phyloP scores from a whole-genome alignment of 2,329 filamentous ascomycete genomes.

The Fusarium dlaminii region DNA sequence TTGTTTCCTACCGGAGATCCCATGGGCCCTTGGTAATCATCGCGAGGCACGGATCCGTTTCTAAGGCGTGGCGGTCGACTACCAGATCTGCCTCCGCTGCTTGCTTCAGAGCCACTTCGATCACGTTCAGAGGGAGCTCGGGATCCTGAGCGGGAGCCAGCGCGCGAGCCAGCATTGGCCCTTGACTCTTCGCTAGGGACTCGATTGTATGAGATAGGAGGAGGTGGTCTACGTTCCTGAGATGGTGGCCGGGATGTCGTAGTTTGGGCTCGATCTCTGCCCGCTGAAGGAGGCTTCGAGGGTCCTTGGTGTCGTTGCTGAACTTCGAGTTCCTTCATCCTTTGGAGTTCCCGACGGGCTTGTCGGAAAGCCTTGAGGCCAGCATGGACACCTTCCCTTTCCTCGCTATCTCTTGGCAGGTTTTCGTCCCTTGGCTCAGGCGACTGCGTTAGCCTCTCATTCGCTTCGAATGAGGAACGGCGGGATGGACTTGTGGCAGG shows the following conservation, averaged over 20 bases:
- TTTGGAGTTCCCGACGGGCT: slow-evolving; percentile 65
- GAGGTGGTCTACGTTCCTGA: slow-evolving; percentile 54
- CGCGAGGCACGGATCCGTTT: slow-evolving; percentile 50
- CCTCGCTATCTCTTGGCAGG: slow-evolving; percentile 41
- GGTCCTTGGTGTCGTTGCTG: slow-evolving; percentile 53
- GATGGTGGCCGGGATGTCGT: slow-evolving; percentile 49
- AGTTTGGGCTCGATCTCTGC: slow-evolving; percentile 34
- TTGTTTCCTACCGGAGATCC: slow-evolving; percentile 36
- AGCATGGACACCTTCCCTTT: slow-evolving; percentile 56
- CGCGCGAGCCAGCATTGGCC: slow-evolving; percentile 37
- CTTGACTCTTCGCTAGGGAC: slow-evolving; percentile 55
- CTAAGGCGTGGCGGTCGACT: slow-evolving; percentile 53
- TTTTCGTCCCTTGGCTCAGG: slow-evolving; percentile 33
- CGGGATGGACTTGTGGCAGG: slow-evolving; percentile 52
- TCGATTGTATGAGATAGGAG: slow-evolving; percentile 57
- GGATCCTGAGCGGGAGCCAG: slow-evolving; percentile 40
- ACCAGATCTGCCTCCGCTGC: slow-evolving; percentile 54
- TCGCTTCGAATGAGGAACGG: slow-evolving; percentile 44
- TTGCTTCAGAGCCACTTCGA: slow-evolving; percentile 65
- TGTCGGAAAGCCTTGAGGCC: slow-evolving; percentile 67
- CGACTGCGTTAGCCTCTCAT: slow-evolving; percentile 25
- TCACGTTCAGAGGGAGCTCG: slow-evolving; percentile 56
- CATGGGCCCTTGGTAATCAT: slow-evolving; percentile 47
- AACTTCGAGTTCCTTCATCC: slow-evolving; percentile 62
- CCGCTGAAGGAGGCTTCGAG: slow-evolving; percentile 6